These are phyloP conservation scores for Citrus unshiu DNA, from an alignment of 345 rosid genomes.

Conservation along the genomic window DNA sequence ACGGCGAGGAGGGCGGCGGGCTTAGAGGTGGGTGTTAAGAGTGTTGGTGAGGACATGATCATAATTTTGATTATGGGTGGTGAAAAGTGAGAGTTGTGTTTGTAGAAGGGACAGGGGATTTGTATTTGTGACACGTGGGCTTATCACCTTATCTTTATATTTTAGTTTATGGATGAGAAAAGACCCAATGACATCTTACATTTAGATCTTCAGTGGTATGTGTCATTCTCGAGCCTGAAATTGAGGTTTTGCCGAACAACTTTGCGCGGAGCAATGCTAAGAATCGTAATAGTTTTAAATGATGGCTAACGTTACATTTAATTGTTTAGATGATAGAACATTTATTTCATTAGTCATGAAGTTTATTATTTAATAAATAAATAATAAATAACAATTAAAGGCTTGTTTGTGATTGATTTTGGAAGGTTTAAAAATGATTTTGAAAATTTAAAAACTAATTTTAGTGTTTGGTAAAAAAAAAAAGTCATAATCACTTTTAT, in stretches of 20 bases:
- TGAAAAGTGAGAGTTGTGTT: conserved; percentile 2
- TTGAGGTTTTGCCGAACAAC: neutral
- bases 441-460: too few relatives aligned
- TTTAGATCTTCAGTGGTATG: neutral
- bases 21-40: conserved; percentile 53
- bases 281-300: too few relatives aligned
- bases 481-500: too few relatives aligned
- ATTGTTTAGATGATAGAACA: too few relatives aligned
- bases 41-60: conserved; percentile 70
- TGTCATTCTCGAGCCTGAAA: neutral
- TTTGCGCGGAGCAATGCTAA: too few relatives aligned
- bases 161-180: conserved; percentile 30
- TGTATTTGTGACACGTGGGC: conserved; percentile 67
- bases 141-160: conserved; percentile 79
- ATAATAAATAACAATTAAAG: too few relatives aligned
- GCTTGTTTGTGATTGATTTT: too few relatives aligned
- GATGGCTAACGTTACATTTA: too few relatives aligned
- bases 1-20: conserved; percentile 26
- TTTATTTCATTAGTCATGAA: too few relatives aligned
- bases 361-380: too few relatives aligned
- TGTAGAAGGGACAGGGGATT: conserved; percentile 3
- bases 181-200: conserved; percentile 15
- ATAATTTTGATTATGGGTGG: conserved; percentile 6
- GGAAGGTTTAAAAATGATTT: too few relatives aligned
- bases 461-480: too few relatives aligned